Percentiles rank a stretch among this genome's conserved stretches.
phyloP scores from a whole-genome alignment of 345 rosid species.

The Capsella bursapastoris region DNA sequence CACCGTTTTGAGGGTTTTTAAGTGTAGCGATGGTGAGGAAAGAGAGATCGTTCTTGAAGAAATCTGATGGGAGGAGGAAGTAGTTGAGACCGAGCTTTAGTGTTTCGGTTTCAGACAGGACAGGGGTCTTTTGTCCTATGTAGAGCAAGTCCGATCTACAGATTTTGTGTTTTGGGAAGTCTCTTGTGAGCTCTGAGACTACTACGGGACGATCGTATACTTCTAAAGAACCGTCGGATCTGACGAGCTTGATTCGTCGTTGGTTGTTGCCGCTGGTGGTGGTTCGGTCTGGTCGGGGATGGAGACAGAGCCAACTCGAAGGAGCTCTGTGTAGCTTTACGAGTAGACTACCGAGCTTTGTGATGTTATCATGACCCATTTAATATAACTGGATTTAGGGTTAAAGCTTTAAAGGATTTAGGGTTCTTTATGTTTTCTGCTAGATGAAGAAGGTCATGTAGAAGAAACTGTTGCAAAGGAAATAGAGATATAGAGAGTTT shows the following conservation, averaged over 20 bases:
- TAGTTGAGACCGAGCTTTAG: constrained; percentile 78
- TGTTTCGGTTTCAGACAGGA: constrained; percentile 64
- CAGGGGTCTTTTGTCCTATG: constrained; percentile 82
- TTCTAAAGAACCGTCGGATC: constrained; percentile 65
- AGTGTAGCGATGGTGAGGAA: constrained; percentile 73
- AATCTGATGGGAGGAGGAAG: constrained; percentile 79
- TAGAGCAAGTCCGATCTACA: constrained; percentile 77
- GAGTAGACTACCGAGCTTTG: constrained; percentile 39
- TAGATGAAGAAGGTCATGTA: constrained; percentile 17
- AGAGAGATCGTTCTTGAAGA: constrained; percentile 65
- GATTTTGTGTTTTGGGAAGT: constrained; percentile 78
- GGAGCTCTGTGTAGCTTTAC: constrained; percentile 43
- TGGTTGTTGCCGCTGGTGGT: neutral
- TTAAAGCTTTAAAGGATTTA: constrained; percentile 8
- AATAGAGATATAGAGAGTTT: neutral
- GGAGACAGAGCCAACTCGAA: constrained; percentile 42
- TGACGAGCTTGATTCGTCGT: constrained; percentile 60
- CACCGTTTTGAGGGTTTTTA: constrained; percentile 31
- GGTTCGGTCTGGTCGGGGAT: constrained; percentile 29
- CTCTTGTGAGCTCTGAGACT: constrained; percentile 62
- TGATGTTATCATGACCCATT: constrained; percentile 44
- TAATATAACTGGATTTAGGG: neutral
- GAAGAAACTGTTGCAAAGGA: constrained; percentile 1
- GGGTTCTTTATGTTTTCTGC: constrained; percentile 14
- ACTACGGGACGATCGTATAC: constrained; percentile 60